Base-by-base conservation (phyloP, 192 early-diverging fungal genomes). In the Phycomyces nitens region DNA sequence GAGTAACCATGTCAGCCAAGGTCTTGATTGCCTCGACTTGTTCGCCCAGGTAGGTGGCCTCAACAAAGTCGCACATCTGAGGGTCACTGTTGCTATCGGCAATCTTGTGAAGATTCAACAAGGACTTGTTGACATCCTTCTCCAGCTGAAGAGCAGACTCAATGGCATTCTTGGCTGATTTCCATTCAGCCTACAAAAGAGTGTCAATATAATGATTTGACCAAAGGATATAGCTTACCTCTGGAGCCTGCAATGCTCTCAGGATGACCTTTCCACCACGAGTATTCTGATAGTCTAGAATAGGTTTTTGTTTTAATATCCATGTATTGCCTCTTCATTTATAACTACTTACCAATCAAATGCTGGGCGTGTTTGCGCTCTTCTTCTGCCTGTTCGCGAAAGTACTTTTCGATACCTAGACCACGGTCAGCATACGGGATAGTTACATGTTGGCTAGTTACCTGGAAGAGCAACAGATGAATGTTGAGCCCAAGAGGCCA, bases 111-210 rank as follows among this genome's bases (percentile, higher is more conserved):
- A 82, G 68, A 55, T 85, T 82, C 39, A 82, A 62, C 10, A 85
- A 65, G 15, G 72, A 70, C 61, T 80, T 85, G 74, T 82, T 85
- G 60, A 84, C 83, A 72, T 84, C 82, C 55, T 82, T 82, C 62
- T 84, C 83, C 16, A 84, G 65, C 57, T 82, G 76, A 29, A 84
- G 71, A 20, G 78, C 78, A 18, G 78, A 77, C 64, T 84, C 83
- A 44, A 84, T 70, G 23, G 83, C 83, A 38, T 84, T 79, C 53
- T 77, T 80, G 53, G 83, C 80, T 29, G 83, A 82, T 29, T 62
- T 70, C 83, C 83, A 84, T 22, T 84, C 79, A 47, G 65, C 47
- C 63, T 77, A 64, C 9, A 59, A 66, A 34, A 60, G 20, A 53
- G 11, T 11, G 3, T 10, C 11, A 10, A 53, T 20, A 53, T 21